Conservation (phyloP, 148 eudicot genomes). For the Diospyros kaki region DNA sequence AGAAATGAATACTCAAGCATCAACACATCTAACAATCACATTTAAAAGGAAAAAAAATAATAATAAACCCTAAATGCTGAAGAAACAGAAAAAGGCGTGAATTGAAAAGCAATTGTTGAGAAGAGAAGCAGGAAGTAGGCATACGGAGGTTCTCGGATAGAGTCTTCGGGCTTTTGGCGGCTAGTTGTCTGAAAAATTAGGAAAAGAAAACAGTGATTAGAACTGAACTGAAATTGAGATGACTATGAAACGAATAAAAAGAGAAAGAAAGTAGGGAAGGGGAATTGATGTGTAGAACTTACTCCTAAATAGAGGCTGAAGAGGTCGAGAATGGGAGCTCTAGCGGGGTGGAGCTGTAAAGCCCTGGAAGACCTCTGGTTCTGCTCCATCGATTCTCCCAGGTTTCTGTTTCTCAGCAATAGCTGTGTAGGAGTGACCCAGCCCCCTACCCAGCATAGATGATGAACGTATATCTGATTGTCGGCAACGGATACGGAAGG, state of each 20-base stretch:
- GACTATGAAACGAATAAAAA: background rate
- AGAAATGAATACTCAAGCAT: background rate
- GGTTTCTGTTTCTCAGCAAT: too few species aligned
- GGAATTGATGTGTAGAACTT: background rate
- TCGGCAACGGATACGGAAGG: too few species aligned
- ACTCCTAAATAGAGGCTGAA: constrained; percentile 88
- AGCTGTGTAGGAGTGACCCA: too few species aligned
- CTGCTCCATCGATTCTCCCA: constrained; percentile 34
- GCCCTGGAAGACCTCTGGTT: constrained; percentile 56
- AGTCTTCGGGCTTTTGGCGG: constrained; percentile 63
- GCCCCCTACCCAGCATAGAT: too few species aligned
- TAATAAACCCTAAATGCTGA: background rate
- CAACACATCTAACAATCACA: background rate
- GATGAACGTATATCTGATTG: too few species aligned
- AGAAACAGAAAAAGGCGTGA: background rate
- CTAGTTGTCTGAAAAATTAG: constrained; percentile 47
- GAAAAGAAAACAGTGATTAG: constrained; percentile 1
- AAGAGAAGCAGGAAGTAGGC: constrained; percentile 23
- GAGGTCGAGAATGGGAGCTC: constrained; percentile 63
- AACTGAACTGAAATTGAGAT: background rate
- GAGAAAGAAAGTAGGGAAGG: background rate
- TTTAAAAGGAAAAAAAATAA: background rate
- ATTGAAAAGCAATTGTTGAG: background rate
- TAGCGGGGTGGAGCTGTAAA: constrained; percentile 64
- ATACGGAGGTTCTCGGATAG: constrained; percentile 71